Conservation (phyloP, 441 rosid genomes). For the Breynia disticha region DNA sequence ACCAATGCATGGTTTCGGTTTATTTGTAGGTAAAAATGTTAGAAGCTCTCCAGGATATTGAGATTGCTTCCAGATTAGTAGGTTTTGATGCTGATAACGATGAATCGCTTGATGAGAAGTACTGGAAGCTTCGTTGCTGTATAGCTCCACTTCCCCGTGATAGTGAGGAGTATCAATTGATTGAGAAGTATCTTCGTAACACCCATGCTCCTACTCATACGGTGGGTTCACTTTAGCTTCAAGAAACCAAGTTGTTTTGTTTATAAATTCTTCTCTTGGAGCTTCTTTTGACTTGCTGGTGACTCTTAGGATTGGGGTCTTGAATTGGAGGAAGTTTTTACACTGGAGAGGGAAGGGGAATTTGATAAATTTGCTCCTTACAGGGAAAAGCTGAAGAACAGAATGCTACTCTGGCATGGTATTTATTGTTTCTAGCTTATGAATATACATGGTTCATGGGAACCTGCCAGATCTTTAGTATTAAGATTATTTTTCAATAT, state of each 20-base stretch:
- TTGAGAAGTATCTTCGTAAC: slow-evolving; percentile 63
- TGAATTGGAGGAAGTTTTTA: slow-evolving; percentile 88
- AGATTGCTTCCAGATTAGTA: slow-evolving; percentile 95
- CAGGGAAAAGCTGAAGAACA: slow-evolving; percentile 58
- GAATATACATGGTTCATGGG: neutral
- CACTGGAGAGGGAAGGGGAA: slow-evolving; percentile 92
- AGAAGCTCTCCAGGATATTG: slow-evolving; percentile 96
- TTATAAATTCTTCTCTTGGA: neutral
- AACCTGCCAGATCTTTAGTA: neutral
- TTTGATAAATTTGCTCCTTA: slow-evolving; percentile 67
- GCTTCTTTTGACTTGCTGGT: too few relatives aligned
- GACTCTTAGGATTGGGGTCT: slow-evolving; percentile 75
- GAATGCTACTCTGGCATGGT: slow-evolving; percentile 98
- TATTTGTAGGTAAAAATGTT: slow-evolving; percentile 82
- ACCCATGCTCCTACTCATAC: slow-evolving; percentile 98
- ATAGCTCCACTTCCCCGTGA: slow-evolving; percentile 76
- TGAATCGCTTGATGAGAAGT: slow-evolving; percentile 79
- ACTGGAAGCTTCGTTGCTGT: slow-evolving; percentile 58
- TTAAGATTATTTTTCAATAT: neutral
- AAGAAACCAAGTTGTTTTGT: too few relatives aligned
- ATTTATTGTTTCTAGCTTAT: slow-evolving; percentile 6
- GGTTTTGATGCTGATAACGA: slow-evolving; percentile 78
- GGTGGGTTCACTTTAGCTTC: slow-evolving; percentile 28
- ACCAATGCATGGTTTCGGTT: slow-evolving; percentile 15
- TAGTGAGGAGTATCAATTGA: slow-evolving; percentile 64